Conservation (phyloP, 306 rosid species). For the apple (Malus domestica) region DNA sequence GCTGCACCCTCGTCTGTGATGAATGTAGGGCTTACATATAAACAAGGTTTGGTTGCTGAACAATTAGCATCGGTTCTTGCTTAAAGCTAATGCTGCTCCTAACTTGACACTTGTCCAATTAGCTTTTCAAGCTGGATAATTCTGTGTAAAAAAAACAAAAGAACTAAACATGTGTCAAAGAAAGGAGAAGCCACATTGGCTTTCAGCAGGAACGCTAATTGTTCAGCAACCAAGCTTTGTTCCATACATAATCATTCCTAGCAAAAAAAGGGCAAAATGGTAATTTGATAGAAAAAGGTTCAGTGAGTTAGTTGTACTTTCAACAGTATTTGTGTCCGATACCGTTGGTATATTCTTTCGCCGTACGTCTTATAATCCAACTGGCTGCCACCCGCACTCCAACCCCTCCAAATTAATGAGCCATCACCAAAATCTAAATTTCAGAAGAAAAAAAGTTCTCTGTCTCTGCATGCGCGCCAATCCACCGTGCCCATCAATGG, state of each 20-base stretch:
- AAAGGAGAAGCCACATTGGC: too few species aligned
- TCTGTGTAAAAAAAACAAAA: too few species aligned
- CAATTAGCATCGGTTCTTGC: too few species aligned
- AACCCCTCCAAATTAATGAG: neutral
- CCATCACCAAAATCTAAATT: neutral
- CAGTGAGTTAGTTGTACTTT: slow-evolving; percentile 7
- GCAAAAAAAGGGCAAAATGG: slow-evolving; percentile 11
- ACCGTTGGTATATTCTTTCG: slow-evolving; percentile 52
- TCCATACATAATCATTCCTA: neutral
- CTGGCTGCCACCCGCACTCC: slow-evolving; percentile 19
- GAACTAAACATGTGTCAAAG: too few species aligned
- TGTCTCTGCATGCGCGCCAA: neutral
- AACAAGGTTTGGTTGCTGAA: too few species aligned
- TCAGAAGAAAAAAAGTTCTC: neutral
- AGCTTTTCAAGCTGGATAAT: too few species aligned
- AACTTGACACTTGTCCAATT: too few species aligned
- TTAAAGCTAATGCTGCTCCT: too few species aligned
- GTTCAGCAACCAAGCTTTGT: too few species aligned
- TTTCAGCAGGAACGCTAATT: too few species aligned
- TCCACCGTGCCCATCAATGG: slow-evolving; percentile 27
- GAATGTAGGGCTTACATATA: neutral
- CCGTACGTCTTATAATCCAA: slow-evolving; percentile 7
- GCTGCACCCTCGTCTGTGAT: fast-evolving
- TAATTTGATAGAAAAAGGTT: slow-evolving; percentile 7
- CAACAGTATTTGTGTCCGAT: slow-evolving; percentile 27